phyloP scores from a whole-genome alignment of 371 early-diverging fungal genomes.

The Catenaria anguillulae region DNA sequence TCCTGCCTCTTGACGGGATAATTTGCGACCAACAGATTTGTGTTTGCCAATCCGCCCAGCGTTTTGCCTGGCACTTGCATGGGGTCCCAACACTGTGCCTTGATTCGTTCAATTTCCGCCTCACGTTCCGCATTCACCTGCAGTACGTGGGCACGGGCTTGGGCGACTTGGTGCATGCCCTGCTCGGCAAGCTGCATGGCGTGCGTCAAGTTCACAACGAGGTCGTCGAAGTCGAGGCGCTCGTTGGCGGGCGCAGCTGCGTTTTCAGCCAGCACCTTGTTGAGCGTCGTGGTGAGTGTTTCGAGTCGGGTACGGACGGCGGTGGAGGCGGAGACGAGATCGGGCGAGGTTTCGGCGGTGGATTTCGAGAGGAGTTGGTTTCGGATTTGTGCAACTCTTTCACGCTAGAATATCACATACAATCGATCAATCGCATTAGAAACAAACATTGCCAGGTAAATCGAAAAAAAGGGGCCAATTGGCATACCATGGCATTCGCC shows the following conservation, averaged over 20 bases:
- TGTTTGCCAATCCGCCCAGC: slow-evolving; percentile 22
- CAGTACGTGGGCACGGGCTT: not conserved
- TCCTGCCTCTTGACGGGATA: slow-evolving; percentile 20
- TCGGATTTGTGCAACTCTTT: not conserved
- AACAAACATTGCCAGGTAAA: not conserved
- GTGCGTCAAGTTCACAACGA: not conserved
- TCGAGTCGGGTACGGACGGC: not conserved
- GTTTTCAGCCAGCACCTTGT: not conserved
- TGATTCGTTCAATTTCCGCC: not conserved
- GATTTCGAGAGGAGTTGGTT: not conserved
- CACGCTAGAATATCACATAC: not conserved
- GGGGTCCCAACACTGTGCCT: slow-evolving; percentile 34
- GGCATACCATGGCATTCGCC: not conserved
- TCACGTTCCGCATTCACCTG: not conserved
- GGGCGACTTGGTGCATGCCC: not conserved
- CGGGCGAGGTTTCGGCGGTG: not conserved
- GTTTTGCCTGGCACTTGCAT: slow-evolving; percentile 31
- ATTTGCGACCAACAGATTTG: slow-evolving; percentile 15
- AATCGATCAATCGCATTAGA: not conserved
- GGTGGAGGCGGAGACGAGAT: not conserved
- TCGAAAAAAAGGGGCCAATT: not conserved
- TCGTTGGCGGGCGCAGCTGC: not conserved
- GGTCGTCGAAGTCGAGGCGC: not conserved
- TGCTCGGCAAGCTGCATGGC: not conserved
- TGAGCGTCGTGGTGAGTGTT: not conserved